phyloP scores from a whole-genome alignment of 2,329 filamentous ascomycete species.

The Pyrenophora seminiperda region DNA sequence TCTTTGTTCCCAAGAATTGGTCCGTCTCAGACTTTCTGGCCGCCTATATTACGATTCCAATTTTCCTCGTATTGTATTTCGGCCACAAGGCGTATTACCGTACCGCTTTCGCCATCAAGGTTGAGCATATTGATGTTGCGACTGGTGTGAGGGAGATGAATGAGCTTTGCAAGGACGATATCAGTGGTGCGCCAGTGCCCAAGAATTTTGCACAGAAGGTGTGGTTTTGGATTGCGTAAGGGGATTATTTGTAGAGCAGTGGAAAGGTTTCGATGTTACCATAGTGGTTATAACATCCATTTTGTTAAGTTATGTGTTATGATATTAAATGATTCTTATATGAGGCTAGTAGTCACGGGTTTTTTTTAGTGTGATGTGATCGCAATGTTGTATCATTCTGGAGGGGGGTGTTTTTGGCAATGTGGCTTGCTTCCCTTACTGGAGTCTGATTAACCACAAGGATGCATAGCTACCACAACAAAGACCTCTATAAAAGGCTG shows the following conservation, averaged over 20 bases:
- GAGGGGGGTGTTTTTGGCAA: too few relatives aligned
- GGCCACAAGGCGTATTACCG: slow-evolving; percentile 43
- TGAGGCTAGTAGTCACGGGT: too few relatives aligned
- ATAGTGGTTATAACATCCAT: too few relatives aligned
- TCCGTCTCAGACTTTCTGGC: slow-evolving; percentile 57
- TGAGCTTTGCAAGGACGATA: slow-evolving; percentile 41
- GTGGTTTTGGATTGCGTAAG: slow-evolving; percentile 49
- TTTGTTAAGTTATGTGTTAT: too few relatives aligned
- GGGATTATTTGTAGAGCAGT: background rate
- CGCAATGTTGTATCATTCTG: too few relatives aligned
- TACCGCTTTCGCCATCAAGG: slow-evolving; percentile 35
- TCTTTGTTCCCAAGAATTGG: slow-evolving; percentile 60
- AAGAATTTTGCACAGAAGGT: slow-evolving; percentile 42
- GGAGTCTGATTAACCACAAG: too few relatives aligned
- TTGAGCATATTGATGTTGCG: slow-evolving; percentile 41
- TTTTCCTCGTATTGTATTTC: slow-evolving; percentile 43
- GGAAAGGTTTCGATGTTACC: too few relatives aligned
- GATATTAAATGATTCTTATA: too few relatives aligned
- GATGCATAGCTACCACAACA: too few relatives aligned
- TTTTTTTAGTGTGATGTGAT: too few relatives aligned
- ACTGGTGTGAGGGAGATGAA: slow-evolving; percentile 46
- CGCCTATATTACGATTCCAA: slow-evolving; percentile 54
- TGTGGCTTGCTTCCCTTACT: too few relatives aligned
- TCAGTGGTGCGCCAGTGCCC: slow-evolving; percentile 37
- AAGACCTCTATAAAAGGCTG: too few relatives aligned